Conservation (phyloP, 352 stramenopile genomes). For the Phytophthora brassicae region DNA sequence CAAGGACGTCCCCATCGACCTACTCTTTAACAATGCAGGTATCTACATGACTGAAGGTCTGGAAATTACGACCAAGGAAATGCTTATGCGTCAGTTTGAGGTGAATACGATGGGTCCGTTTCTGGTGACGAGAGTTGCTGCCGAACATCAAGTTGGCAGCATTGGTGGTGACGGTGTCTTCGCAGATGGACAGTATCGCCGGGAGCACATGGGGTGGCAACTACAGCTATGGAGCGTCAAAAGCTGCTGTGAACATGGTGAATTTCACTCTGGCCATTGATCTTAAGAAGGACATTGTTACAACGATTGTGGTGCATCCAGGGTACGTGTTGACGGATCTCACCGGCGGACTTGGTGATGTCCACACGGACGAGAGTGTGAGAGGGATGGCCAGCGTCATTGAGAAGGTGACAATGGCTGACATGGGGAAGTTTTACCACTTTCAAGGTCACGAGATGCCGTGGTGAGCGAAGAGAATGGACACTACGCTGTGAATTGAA, state of each 20-base stretch:
- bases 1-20: slow-evolving; percentile 45
- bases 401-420: slow-evolving; percentile 26
- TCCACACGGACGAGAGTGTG: slow-evolving; percentile 37
- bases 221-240: slow-evolving; percentile 73
- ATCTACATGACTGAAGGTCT: slow-evolving; percentile 33
- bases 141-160: slow-evolving; percentile 39
- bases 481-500: neutral
- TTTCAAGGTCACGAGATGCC: slow-evolving; percentile 40
- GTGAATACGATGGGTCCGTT: slow-evolving; percentile 61
- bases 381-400: slow-evolving; percentile 36
- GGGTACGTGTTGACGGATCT: slow-evolving; percentile 61
- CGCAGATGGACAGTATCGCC: slow-evolving; percentile 43
- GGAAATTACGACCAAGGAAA: slow-evolving; percentile 38
- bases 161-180: slow-evolving; percentile 21
- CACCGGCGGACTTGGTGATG: slow-evolving; percentile 27
- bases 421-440: slow-evolving; percentile 54
- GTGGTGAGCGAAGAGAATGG: slow-evolving; percentile 37
- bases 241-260: slow-evolving; percentile 71
- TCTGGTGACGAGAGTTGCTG: slow-evolving; percentile 50
- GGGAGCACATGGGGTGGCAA: slow-evolving; percentile 31
- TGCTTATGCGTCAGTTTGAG: slow-evolving; percentile 58
- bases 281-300: slow-evolving; percentile 45
- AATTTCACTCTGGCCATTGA: slow-evolving; percentile 45
- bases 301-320: slow-evolving; percentile 43
- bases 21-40: slow-evolving; percentile 68